phyloP scores from a whole-genome alignment of 2,329 filamentous ascomycete species.

The Alternaria sp. region DNA sequence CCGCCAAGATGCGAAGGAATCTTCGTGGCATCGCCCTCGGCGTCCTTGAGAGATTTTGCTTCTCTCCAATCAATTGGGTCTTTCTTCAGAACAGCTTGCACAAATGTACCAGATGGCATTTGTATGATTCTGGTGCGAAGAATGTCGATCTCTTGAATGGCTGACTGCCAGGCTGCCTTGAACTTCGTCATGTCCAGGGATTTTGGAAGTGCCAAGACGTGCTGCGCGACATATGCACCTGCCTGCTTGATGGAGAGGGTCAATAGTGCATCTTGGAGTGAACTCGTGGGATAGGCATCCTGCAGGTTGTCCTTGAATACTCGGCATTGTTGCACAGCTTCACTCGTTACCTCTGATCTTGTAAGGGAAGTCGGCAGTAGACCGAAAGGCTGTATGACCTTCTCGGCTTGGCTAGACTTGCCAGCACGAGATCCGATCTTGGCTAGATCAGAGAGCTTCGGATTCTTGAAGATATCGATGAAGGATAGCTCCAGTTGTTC shows the following conservation, averaged over 20 bases:
- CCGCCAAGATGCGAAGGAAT: slow-evolving; percentile 37
- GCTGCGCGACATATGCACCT: slow-evolving; percentile 60
- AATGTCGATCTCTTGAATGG: slow-evolving; percentile 57
- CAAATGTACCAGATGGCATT: slow-evolving; percentile 34
- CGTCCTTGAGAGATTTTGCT: slow-evolving; percentile 26
- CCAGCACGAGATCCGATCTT: slow-evolving; percentile 26
- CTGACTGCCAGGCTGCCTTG: slow-evolving; percentile 58
- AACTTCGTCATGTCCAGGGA: slow-evolving; percentile 54
- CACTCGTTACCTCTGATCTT: slow-evolving; percentile 24
- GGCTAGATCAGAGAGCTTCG: slow-evolving; percentile 43
- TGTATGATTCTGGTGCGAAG: slow-evolving; percentile 57
- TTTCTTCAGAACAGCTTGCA: slow-evolving; percentile 42
- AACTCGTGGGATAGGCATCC: slow-evolving; percentile 54
- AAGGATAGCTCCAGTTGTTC: slow-evolving; percentile 42
- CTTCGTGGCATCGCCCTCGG: slow-evolving; percentile 22
- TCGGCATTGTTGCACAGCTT: slow-evolving; percentile 37
- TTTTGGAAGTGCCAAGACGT: slow-evolving; percentile 52
- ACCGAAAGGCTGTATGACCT: slow-evolving; percentile 34
- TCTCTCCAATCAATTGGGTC: slow-evolving; percentile 41
- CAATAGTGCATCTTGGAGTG: slow-evolving; percentile 57
- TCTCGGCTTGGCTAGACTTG: slow-evolving; percentile 10
- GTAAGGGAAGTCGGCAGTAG: slow-evolving; percentile 25
- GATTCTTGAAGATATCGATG: slow-evolving; percentile 44
- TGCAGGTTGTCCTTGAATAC: slow-evolving; percentile 39
- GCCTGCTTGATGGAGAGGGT: slow-evolving; percentile 59